Evolutionary conservation across 257 asterid species (phyloP), one percentile per base, ranked within the genome.

Genomic region (Apocynum venetum): DNA sequence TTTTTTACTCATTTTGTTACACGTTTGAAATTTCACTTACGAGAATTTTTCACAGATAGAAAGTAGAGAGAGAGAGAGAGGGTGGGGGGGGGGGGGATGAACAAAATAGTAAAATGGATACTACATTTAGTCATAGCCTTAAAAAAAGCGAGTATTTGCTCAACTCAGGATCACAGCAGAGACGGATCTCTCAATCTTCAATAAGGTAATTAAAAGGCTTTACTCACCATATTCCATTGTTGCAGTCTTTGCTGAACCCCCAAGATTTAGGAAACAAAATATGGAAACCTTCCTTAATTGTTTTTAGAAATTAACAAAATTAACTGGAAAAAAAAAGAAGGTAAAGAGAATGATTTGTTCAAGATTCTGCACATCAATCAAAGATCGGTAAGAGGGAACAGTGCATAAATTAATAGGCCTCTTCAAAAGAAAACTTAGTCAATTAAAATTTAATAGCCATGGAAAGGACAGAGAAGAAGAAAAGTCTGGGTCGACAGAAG

Each of bases 401-500:
- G 38, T 14, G 49, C 25, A 65, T 40, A 15, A 38, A 14, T 53
- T 49, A 49, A 9, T 49, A 7, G 8, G 43, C 2, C 46, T 11
- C 20, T 63, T 14, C 0, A 63, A 10, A 49, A 63, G 44, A 36
- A 63, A 63, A 25, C 41, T 25, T 25, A 25, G 31, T 25, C 31
- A 25, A 25, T 46, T 46, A 49, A 35, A 13, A 8, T 65, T 40
- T 0, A 65, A 19, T 8, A 17, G 51, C 15, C 35, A 67, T 67
- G 72, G 52, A 67, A 67, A 67, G 47, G 6, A 15, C 51, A 67
- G 60, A 49, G 60, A 71, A 25, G 61, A 71, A 71, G 44, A 71
- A 48, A 71, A 71, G 44, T n/a, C 14, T n/a, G 46, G 79, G 79
- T 7, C 69, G 79, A 46, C 57, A 8, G 20, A 76, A 76, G 71